Evolutionary conservation across 176 grass and related monocot species (phyloP).

Genomic region (Secale cereale): DNA sequence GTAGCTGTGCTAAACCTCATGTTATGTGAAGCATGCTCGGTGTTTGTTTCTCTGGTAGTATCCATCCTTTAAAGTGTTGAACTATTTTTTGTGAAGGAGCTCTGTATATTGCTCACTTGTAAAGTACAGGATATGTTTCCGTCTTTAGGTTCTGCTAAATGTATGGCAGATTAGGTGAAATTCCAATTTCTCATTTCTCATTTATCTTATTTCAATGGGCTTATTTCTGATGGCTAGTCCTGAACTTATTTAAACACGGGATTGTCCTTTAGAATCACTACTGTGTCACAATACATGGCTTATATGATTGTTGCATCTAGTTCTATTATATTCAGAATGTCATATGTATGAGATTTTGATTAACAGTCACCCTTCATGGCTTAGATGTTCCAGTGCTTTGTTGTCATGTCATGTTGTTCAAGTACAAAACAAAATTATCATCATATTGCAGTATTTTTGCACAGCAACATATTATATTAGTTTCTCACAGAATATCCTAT

Average conservation of each 20-base stretch:
- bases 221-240: conserved; percentile 19
- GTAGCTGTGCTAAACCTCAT: not conserved
- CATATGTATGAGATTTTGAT: not conserved
- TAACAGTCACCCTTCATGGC: not conserved
- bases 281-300: not conserved
- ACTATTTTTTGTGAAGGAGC: not conserved
- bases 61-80: not conserved
- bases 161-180: not conserved
- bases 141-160: conserved; percentile 4
- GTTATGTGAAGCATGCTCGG: not conserved
- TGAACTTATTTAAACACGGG: not conserved
- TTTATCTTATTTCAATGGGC: not conserved
- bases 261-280: not conserved
- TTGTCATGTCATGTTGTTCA: conserved; percentile 11
- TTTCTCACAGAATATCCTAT: conserved; percentile 18
- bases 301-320: not conserved
- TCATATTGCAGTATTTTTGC: not conserved
- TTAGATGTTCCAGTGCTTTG: not conserved
- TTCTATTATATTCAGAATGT: not conserved
- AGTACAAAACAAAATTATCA: not conserved
- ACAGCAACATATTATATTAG: conserved; percentile 1
- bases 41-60: not conserved
- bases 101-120: conserved; percentile 4
- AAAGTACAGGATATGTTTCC: not conserved
- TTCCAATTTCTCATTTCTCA: not conserved